Percentiles rank a stretch among this genome's conserved stretches.
Evolutionary conservation across 1,139 yeast species (phyloP).

Genomic region (Candida sojae): DNA sequence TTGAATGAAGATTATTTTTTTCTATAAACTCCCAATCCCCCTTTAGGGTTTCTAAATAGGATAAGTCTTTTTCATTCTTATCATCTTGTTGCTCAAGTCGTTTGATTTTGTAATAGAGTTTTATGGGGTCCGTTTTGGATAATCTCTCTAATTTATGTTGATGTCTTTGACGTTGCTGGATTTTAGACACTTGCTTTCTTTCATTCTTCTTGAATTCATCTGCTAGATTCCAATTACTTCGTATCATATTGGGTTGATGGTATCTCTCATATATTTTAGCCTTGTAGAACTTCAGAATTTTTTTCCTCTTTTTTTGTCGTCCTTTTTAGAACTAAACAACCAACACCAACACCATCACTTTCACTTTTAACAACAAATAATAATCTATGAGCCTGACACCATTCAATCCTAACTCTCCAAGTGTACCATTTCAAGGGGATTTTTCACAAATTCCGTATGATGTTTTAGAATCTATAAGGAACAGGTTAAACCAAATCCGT

Average conservation of each 20-base stretch:
- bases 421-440: constrained; percentile 15
- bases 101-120: constrained; percentile 31
- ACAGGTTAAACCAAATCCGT: constrained; percentile 46
- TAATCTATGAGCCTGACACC: constrained; percentile 15
- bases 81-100: constrained; percentile 21
- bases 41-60: constrained; percentile 26
- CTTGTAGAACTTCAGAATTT: neutral
- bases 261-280: neutral
- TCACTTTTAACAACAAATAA: too few relatives aligned
- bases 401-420: constrained; percentile 9
- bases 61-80: constrained; percentile 22
- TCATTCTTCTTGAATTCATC: constrained; percentile 44
- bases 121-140: constrained; percentile 32
- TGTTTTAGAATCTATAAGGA: constrained; percentile 44
- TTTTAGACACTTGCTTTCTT: constrained; percentile 34
- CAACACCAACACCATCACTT: neutral
- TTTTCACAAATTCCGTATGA: constrained; percentile 37
- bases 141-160: constrained; percentile 29
- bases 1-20: constrained; percentile 35
- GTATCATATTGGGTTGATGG: constrained; percentile 25
- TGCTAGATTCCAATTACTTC: constrained; percentile 46
- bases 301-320: neutral
- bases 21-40: constrained; percentile 45
- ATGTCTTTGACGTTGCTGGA: constrained; percentile 43
- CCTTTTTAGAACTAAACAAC: neutral